Evolutionary conservation across 139 green algal genomes (phyloP), one percentile per base, ranked within the genome.

Genomic region (Yamagishiella unicocca): DNA sequence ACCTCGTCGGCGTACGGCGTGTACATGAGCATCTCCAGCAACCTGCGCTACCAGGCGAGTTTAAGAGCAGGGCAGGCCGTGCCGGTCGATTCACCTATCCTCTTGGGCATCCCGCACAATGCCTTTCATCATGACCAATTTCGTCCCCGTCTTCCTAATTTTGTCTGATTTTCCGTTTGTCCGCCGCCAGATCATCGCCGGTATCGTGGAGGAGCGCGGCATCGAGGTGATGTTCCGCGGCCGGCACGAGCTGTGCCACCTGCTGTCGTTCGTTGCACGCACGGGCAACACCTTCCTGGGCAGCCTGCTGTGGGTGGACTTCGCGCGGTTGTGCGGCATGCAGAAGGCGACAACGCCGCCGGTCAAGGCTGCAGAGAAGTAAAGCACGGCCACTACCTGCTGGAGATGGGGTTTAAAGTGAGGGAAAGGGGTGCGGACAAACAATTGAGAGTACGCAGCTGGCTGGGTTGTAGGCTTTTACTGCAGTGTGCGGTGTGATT

Each of bases 21-120:
- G 0, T 99, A 99, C 95, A 99, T 99, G 98, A 95, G 94, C 29
- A 89, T 95, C 19, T 97, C 92, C 27, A 95, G 89, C 90, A 99
- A 99, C 94, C 85, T 99, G 73, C 93, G 96, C 22, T 97, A 94
- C 79, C 92, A 92, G 81, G 74, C 89, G 24, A 74, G 31, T n/a
- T n/a, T n/a, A n/a, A n/a, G n/a, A n/a, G n/a, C n/a, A n/a, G n/a
- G n/a, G n/a, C n/a, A n/a, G n/a, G n/a, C n/a, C n/a, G n/a, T n/a
- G n/a, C n/a, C n/a, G n/a, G n/a, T n/a, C n/a, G n/a, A n/a, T n/a
- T n/a, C n/a, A n/a, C n/a, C n/a, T n/a, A n/a, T n/a, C n/a, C n/a
- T n/a, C n/a, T n/a, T n/a, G n/a, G n/a, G n/a, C n/a, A n/a, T n/a
- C n/a, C n/a, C n/a, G n/a, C n/a, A n/a, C n/a, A n/a, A n/a, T n/a